A percentile compares a stretch with the other conserved stretches of the same genome.
Conservation (phyloP, 371 early-diverging fungal species). For the Lichtheimia corymbifera region DNA sequence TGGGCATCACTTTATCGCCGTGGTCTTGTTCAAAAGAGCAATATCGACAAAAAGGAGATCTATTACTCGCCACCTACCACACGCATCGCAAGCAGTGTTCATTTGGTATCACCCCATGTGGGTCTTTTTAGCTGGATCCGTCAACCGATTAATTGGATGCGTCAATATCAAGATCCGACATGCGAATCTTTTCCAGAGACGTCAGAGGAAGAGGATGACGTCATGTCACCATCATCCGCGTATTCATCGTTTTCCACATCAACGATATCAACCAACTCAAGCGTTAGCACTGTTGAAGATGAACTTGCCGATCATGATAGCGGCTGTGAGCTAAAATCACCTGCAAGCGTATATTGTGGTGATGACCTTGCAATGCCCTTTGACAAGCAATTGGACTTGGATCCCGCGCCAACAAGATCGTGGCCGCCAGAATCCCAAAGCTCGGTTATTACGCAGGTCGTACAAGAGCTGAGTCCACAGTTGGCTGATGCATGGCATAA, state of each 20-base stretch:
- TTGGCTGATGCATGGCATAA: background rate
- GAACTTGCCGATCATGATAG: background rate
- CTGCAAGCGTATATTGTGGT: too few species aligned
- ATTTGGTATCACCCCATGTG: too few species aligned
- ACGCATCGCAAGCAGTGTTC: too few species aligned
- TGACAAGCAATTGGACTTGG: background rate
- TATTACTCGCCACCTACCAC: too few species aligned
- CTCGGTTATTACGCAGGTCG: background rate
- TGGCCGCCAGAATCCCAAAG: slow-evolving; percentile 5
- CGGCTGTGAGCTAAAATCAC: too few species aligned
- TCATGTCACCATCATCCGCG: background rate
- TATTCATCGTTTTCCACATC: background rate
- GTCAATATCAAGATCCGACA: background rate
- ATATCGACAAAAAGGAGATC: too few species aligned
- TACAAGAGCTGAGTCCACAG: background rate
- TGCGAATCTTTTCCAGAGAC: background rate
- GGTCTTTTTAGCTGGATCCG: slow-evolving; percentile 1
- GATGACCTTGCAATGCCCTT: too few species aligned
- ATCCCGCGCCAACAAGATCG: background rate
- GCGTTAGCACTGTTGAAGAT: background rate
- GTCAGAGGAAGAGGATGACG: too few species aligned
- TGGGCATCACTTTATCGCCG: slow-evolving; percentile 4
- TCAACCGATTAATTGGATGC: slow-evolving; percentile 1
- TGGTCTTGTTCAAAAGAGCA: too few species aligned
- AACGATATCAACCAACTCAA: background rate